These are phyloP conservation scores for Sequoia sempervirens DNA, from an alignment of 75 land plant genomes.

Conservation along the genomic window DNA sequence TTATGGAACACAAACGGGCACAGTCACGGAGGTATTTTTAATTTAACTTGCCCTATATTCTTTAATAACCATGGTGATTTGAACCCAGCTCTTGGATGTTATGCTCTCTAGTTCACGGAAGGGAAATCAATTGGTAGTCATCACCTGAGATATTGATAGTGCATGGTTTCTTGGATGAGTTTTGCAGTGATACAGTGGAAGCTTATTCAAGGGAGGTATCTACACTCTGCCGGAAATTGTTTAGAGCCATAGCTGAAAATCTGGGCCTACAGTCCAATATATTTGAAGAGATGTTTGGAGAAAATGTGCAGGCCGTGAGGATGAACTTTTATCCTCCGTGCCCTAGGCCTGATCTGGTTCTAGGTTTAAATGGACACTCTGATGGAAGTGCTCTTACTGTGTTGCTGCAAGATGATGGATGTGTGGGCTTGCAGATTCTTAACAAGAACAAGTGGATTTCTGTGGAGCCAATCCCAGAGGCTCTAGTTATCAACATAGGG, in stretches of 20 bases:
- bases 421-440: conserved; percentile 28
- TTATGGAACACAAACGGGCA: too few relatives aligned
- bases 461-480: conserved; percentile 57
- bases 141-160: not conserved
- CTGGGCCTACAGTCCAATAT: conserved; percentile 26
- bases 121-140: too few relatives aligned
- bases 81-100: too few relatives aligned
- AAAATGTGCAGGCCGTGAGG: conserved; percentile 20
- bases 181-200: conserved; percentile 44
- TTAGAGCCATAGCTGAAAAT: conserved; percentile 35
- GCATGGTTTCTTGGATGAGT: not conserved
- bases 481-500: conserved; percentile 63
- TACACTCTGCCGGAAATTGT: conserved; percentile 26
- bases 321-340: conserved; percentile 42
- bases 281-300: conserved; percentile 25
- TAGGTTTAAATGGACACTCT: conserved; percentile 34
- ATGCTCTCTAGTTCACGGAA: too few relatives aligned
- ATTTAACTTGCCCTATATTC: too few relatives aligned
- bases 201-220: conserved; percentile 39
- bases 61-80: too few relatives aligned
- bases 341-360: conserved; percentile 23
- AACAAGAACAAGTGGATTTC: conserved; percentile 63
- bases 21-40: too few relatives aligned
- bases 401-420: conserved; percentile 25
- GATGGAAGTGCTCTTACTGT: conserved; percentile 44